Conservation (phyloP, 495 filamentous ascomycete species). For the Aspergillus kassunensis region DNA sequence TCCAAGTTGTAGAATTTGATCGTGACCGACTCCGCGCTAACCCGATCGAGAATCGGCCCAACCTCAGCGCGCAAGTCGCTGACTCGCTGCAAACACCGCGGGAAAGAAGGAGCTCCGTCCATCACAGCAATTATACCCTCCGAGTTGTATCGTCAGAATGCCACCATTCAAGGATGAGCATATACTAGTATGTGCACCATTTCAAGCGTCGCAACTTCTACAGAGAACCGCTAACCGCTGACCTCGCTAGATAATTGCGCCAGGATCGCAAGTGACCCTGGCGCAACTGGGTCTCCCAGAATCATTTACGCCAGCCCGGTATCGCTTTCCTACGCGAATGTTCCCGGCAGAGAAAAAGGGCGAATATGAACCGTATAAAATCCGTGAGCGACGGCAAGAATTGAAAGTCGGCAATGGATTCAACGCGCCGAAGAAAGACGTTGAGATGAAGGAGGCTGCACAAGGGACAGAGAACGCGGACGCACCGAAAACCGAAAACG, state of each 20-base stretch:
- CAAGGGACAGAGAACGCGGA: conserved; percentile 43
- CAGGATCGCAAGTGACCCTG: conserved; percentile 88
- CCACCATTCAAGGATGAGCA: conserved; percentile 76
- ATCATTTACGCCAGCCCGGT: conserved; percentile 78
- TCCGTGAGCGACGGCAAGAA: conserved; percentile 64
- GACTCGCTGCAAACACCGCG: conserved; percentile 25
- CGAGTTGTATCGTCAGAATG: conserved; percentile 45
- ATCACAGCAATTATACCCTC: conserved; percentile 9
- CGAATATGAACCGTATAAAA: conserved; percentile 79
- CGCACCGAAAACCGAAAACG: conserved; percentile 20
- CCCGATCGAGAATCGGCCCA: conserved; percentile 17
- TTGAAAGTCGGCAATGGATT: conserved; percentile 36
- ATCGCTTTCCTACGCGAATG: conserved; percentile 87
- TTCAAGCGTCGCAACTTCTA: neutral
- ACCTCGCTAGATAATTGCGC: conserved; percentile 72
- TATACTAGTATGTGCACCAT: conserved; percentile 52
- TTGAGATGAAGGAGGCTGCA: conserved; percentile 45
- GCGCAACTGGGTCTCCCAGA: conserved; percentile 92
- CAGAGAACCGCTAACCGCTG: neutral
- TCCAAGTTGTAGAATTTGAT: too few relatives aligned
- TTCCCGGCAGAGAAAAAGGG: conserved; percentile 76
- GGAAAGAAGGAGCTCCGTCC: conserved; percentile 1
- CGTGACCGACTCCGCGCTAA: neutral
- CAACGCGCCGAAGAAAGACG: conserved; percentile 40
- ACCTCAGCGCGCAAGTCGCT: conserved; percentile 21